These are phyloP conservation scores for Tylopilus intermedius DNA, from an alignment of 768 basidiomycete species.

Conservation along the genomic window DNA sequence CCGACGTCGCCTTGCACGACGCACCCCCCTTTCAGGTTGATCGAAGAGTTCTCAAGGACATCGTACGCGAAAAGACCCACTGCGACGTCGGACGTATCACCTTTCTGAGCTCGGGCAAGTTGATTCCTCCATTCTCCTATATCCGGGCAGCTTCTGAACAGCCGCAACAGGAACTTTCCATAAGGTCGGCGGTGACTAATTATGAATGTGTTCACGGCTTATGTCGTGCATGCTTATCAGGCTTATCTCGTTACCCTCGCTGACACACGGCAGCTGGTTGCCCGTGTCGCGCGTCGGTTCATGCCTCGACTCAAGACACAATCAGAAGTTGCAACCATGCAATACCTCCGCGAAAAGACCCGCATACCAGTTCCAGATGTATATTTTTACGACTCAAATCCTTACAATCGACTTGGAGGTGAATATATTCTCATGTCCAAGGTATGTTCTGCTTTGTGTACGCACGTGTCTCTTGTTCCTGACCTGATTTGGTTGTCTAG, in stretches of 20 bases:
- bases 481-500: constrained; percentile 32
- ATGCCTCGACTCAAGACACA: constrained; percentile 85
- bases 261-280: constrained; percentile 60
- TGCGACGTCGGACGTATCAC: constrained; percentile 62
- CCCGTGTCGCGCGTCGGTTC: constrained; percentile 77
- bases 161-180: constrained; percentile 68
- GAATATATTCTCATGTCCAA: constrained; percentile 88
- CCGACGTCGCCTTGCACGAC: constrained; percentile 58
- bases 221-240: constrained; percentile 32
- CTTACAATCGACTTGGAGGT: constrained; percentile 77
- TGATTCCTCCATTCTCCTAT: constrained; percentile 8
- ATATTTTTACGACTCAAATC: constrained; percentile 76
- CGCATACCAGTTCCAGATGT: constrained; percentile 70
- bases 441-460: constrained; percentile 38
- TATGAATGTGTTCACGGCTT: background rate
- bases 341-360: constrained; percentile 69
- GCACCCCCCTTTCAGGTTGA: constrained; percentile 71
- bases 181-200: constrained; percentile 44
- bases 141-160: constrained; percentile 3
- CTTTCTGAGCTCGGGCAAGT: constrained; percentile 71
- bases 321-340: constrained; percentile 82
- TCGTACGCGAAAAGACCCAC: constrained; percentile 66
- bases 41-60: constrained; percentile 66
- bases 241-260: constrained; percentile 71
- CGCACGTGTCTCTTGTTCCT: background rate